Evolutionary conservation across 208 protist species (phyloP).

Genomic region (Lotmaria passim): DNA sequence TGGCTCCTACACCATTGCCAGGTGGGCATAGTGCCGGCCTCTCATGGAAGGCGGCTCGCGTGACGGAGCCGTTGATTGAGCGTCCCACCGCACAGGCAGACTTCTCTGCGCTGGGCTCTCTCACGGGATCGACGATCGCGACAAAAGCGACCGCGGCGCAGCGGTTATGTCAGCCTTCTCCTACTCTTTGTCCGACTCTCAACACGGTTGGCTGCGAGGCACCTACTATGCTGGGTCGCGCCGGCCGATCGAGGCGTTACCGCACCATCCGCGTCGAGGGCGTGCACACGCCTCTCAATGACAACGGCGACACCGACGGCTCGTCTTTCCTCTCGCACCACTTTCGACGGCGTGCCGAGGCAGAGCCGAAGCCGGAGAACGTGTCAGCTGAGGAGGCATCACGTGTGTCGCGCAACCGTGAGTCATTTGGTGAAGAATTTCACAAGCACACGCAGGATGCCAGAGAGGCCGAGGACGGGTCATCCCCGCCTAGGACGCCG

Average conservation of each 20-base stretch:
- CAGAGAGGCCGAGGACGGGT: not conserved
- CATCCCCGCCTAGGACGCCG: not conserved
- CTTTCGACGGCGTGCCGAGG: not conserved
- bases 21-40: no score
- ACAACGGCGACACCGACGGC: not conserved
- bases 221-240: not conserved
- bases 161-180: no score
- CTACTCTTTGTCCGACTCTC: not conserved
- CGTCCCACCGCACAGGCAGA: not conserved
- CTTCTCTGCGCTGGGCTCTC: not conserved
- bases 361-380: not conserved
- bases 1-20: not conserved
- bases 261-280: not conserved
- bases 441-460: not conserved
- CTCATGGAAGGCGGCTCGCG: not conserved
- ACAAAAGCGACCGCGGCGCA: not conserved
- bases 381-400: not conserved
- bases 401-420: not conserved
- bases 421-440: conserved; percentile 17
- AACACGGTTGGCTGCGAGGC: not conserved
- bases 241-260: not conserved
- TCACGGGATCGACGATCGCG: not conserved
- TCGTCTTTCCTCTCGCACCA: not conserved
- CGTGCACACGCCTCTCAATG: not conserved
- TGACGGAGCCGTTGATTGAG: not conserved